Evolutionary conservation across 2,329 filamentous ascomycete genomes (phyloP), one percentile per base, ranked within the genome.

Genomic region (Aspergillus pseudoviridinutans): DNA sequence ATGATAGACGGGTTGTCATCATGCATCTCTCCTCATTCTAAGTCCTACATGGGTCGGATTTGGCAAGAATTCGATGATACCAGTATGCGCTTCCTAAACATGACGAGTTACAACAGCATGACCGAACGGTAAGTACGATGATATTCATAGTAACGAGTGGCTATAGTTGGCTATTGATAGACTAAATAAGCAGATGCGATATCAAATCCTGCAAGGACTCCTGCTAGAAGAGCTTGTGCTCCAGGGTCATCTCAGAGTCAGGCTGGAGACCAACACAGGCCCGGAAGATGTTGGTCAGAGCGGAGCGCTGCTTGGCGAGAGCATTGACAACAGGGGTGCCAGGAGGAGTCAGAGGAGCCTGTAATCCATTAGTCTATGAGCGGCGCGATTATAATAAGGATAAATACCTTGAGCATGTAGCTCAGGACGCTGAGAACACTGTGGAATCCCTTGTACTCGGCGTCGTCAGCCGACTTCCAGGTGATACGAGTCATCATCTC

Each of bases 401-500:
- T 9, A 57, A 20, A 49, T 74, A 81, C 80, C 81, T 89, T 89
- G 72, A 99, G 89, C 94, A 99, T 99, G 83, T 97, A 99, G 84
- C 92, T 96, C 68, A 99, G 87, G 62, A 99, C 87, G 80, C 91
- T 96, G 61, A 99, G 87, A 46, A 99, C 94, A 74, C 89, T 93
- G 82, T 99, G 94, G 86, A 99, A 97, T 73, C 87, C 88, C 82
- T 90, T 91, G 83, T 88, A 99, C 54, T 92, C 89, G 61, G 81
- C 82, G 56, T 80, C 79, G 55, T 79, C 83, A 57, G 80, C 77
- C 47, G 84, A 78, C 80, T 89, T 92, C 93, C 94, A 99, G 79
- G 91, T 87, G 74, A 99, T 92, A 72, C 94, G 92, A 58, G 94
- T 97, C 92, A 99, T 97, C 83, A 99, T 91, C 83, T 99, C 94